Conservation (phyloP, 2,329 filamentous ascomycete genomes). For the Pseudogymnoascus sp. region DNA sequence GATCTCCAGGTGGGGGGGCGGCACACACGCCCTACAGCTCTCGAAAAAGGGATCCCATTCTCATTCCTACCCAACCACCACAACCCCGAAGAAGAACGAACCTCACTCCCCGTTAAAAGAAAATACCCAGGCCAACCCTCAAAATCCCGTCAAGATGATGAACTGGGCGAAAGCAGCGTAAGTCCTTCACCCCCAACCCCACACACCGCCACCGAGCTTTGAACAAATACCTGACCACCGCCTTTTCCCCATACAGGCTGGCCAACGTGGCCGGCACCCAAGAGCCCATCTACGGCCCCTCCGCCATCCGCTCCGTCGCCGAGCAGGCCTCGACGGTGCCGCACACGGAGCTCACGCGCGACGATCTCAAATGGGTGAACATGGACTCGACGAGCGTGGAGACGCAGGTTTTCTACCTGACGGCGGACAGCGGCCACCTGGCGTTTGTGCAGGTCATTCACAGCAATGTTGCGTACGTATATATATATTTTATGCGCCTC, state of each 20-base stretch:
- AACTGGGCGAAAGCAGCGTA: slow-evolving; percentile 93
- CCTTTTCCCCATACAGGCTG: slow-evolving; percentile 38
- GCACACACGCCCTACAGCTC: neutral
- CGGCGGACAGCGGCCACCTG: slow-evolving; percentile 66
- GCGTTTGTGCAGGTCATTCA: slow-evolving; percentile 89
- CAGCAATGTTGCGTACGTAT: slow-evolving; percentile 82
- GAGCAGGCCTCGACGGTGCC: slow-evolving; percentile 69
- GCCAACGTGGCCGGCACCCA: slow-evolving; percentile 86
- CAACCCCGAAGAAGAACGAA: slow-evolving; percentile 9
- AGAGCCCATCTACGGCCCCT: slow-evolving; percentile 89
- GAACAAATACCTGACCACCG: slow-evolving; percentile 15
- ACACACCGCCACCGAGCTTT: slow-evolving; percentile 9
- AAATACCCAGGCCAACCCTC: neutral
- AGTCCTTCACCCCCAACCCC: slow-evolving; percentile 30
- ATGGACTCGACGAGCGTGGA: slow-evolving; percentile 85
- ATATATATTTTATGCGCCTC: neutral
- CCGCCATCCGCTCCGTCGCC: slow-evolving; percentile 77
- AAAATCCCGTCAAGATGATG: slow-evolving; percentile 54
- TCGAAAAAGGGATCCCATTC: slow-evolving; percentile 3
- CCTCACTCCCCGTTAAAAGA: neutral
- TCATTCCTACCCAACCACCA: slow-evolving; percentile 8
- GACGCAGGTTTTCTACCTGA: slow-evolving; percentile 90
- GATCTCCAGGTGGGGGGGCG: neutral
- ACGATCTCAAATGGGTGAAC: slow-evolving; percentile 74
- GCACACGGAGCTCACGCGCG: slow-evolving; percentile 68